Evolutionary conservation across 2,329 filamentous ascomycete species (phyloP).

Genomic region (Hymenoscyphus fructigenus): DNA sequence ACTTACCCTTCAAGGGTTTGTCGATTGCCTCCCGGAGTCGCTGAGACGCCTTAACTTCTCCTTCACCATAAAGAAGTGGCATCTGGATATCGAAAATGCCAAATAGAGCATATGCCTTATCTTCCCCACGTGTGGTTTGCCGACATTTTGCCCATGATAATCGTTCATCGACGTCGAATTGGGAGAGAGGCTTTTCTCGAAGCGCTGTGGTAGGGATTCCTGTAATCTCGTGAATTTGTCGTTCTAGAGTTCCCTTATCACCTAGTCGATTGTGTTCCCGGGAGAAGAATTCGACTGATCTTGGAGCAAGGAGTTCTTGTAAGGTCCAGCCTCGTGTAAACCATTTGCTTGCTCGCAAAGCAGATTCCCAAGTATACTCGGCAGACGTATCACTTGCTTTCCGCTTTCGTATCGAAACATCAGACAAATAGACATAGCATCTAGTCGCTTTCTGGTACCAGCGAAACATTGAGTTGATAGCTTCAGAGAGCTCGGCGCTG

Average conservation of each 20-base stretch:
- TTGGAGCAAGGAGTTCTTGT: slow-evolving; percentile 10
- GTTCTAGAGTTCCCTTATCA: slow-evolving; percentile 17
- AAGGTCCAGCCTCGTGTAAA: too few species aligned
- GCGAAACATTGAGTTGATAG: too few species aligned
- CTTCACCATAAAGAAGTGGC: slow-evolving; percentile 43
- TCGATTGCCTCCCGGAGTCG: slow-evolving; percentile 36
- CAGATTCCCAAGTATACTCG: neutral
- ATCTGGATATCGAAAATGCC: slow-evolving; percentile 46
- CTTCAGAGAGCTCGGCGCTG: too few species aligned
- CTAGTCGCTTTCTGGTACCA: slow-evolving; percentile 6
- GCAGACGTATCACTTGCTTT: neutral
- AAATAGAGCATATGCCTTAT: slow-evolving; percentile 45
- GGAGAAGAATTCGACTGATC: slow-evolving; percentile 20
- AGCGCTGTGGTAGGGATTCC: slow-evolving; percentile 15
- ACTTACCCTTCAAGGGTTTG: neutral
- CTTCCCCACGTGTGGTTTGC: slow-evolving; percentile 39
- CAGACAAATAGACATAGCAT: slow-evolving; percentile 11
- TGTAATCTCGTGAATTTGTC: slow-evolving; percentile 17
- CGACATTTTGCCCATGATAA: slow-evolving; percentile 43
- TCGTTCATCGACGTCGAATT: slow-evolving; percentile 19
- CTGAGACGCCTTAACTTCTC: slow-evolving; percentile 32
- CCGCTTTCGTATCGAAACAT: slow-evolving; percentile 1
- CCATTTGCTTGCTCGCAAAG: too few species aligned
- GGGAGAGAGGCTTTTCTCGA: slow-evolving; percentile 13
- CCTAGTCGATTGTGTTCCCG: slow-evolving; percentile 17